Evolutionary conservation across 345 rosid species (phyloP), one percentile per base, ranked within the genome.

Genomic region (Viola odorata): DNA sequence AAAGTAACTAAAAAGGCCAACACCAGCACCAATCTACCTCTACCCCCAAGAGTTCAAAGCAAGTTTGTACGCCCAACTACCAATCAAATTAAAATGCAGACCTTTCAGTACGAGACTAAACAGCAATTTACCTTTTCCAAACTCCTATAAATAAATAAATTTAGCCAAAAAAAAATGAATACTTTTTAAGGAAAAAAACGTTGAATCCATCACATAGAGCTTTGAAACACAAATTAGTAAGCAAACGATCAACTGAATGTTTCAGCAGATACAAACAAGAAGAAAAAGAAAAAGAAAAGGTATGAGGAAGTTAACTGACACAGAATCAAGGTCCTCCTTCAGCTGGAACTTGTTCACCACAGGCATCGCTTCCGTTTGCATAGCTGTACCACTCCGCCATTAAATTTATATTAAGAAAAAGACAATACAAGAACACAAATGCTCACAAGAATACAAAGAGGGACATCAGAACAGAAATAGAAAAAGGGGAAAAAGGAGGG

Each of bases 311-410:
- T 42, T 37, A 79, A 73, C 80, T 75, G 53, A 91, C 98, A 66
- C 67, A 5, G 97, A 54, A 14, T 65, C 74, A 10, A 53, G 62
- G 58, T 84, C 89, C 72, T 85, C 79, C 37, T 67, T 68, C 50
- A 89, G 86, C 53, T 77, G 64, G 67, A 92, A 77, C 76, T 65
- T 85, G 51, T 83, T 69, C 45, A 92, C 95, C 69, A 92, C 49
- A 50, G 91, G 94, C 80, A 82, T 70, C 47, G 96, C 98, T 76
- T 92, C 97, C 57, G 88, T 75, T 70, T 84, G 94, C 96, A 92
- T 87, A 74, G 96, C 98, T 92, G 65, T 41, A 41, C 52, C 48
- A 62, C 7, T 6, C 15, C 55, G 50, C 16, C 44, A 62, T 14
- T 53, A 69, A 44, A 41, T 23, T 23, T 23, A 23, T 23, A 23